Evolutionary conservation across 108 stramenopile genomes (phyloP).

Genomic region (Cyclotella choctawhatcheeana): DNA sequence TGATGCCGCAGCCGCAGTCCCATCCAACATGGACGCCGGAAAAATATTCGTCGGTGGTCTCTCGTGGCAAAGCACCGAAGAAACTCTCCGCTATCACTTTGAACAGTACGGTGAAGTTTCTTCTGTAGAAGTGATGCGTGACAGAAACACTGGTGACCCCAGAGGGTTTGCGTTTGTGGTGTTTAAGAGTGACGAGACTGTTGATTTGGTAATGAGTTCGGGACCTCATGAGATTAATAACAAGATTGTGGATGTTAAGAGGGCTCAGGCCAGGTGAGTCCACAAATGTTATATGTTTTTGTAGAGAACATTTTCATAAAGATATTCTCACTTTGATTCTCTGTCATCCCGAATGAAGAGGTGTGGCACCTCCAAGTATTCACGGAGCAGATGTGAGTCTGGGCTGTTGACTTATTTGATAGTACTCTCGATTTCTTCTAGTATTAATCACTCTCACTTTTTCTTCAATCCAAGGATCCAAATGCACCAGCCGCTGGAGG

Average conservation of each 20-base stretch:
- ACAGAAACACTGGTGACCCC: conserved; percentile 88
- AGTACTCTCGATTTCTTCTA: not conserved
- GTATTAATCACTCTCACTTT: not conserved
- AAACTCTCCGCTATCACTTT: conserved; percentile 91
- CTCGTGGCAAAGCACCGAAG: conserved; percentile 93
- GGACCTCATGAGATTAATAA: conserved; percentile 88
- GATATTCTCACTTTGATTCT: conserved; percentile 1
- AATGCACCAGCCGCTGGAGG: conserved; percentile 4
- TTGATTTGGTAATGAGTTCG: conserved; percentile 83
- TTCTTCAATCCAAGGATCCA: conserved; percentile 15
- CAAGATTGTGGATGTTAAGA: conserved; percentile 89
- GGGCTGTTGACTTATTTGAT: conserved; percentile 8
- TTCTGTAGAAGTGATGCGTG: conserved; percentile 79
- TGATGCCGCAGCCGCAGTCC: conserved; percentile 12
- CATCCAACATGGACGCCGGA: conserved; percentile 55
- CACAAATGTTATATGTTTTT: not conserved
- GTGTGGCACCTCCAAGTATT: conserved; percentile 84
- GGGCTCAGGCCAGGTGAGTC: conserved; percentile 83
- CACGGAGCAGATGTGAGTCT: conserved; percentile 56
- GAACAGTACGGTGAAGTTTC: conserved; percentile 84
- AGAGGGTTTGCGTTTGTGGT: conserved; percentile 95
- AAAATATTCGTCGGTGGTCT: conserved; percentile 96
- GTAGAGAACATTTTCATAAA: not conserved
- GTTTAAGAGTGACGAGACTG: conserved; percentile 72
- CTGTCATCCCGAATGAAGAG: conserved; percentile 23